Evolutionary conservation across 148 eudicot species (phyloP), one percentile per base, ranked within the genome.

Genomic region (Rhododendron simsii): DNA sequence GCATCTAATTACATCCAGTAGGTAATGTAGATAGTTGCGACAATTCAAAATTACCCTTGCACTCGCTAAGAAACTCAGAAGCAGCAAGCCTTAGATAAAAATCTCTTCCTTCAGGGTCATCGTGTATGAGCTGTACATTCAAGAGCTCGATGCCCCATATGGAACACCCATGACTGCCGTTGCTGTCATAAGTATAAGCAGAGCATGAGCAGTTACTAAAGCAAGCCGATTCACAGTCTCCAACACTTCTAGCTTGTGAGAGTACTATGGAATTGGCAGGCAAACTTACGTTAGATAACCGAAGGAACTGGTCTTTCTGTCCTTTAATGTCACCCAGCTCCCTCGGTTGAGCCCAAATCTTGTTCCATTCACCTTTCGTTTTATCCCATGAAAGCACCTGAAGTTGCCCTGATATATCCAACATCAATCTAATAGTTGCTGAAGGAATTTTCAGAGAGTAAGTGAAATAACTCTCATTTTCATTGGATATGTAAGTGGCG

Each of bases 31-130:
- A 28, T 1, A 69, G 33, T 33, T 74, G 45, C 3, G 44, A 74
- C 15, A 1, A 61, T 74, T 2, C 44, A 35, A 5, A 35, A 5
- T 33, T 35, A 74, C 16, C 39, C 78, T 75, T 75, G 2, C 78
- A 47, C 5, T 74, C 15, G 16, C 44, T 5, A 14, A 37, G n/a
- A 74, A 90, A 90, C 21, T 88, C 91, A 4, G 91, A 88, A 50
- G 90, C 89, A 41, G 88, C 87, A 30, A 90, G 91, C 35, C 83
- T 84, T 16, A 90, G 73, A 51, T 86, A 88, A n/a, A 90, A 85
- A 26, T 63, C 85, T 78, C 86, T 86, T 14, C 91, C 90, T 18
- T 61, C 80, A 30, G 79, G 16, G 37, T 90, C 90, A 28, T 88
- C 89, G 71, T 69, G 87, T 21, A 84, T 63, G 28, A 86, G 85